A percentile compares a stretch with the other conserved stretches of the same genome.
phyloP scores from a whole-genome alignment of 1,284 basidiomycete species.

The Grifola frondosa region DNA sequence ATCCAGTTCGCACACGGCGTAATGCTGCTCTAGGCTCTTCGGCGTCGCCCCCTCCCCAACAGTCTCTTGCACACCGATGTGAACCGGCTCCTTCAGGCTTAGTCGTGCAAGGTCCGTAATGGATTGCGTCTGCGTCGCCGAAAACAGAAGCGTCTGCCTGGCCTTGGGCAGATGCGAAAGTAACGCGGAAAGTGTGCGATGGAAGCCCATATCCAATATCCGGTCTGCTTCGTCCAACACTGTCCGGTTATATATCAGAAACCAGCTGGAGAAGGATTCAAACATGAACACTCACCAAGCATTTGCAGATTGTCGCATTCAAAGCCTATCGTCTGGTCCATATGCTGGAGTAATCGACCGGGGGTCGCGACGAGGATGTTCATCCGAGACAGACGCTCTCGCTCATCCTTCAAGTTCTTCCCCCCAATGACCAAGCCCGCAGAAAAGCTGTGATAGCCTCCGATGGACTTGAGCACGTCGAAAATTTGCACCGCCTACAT shows the following conservation, averaged over 20 bases:
- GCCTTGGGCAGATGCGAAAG: conserved; percentile 83
- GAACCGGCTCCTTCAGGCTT: conserved; percentile 82
- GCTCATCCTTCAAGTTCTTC: conserved; percentile 93
- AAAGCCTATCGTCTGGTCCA: conserved; percentile 97
- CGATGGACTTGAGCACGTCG: conserved; percentile 90
- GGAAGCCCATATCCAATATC: conserved; percentile 95
- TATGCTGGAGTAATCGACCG: conserved; percentile 92
- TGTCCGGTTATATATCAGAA: conserved; percentile 37
- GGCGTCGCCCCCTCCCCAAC: conserved; percentile 48
- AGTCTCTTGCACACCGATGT: conserved; percentile 65
- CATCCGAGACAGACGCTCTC: conserved; percentile 87
- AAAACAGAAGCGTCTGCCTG: conserved; percentile 94
- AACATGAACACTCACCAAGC: conserved; percentile 59
- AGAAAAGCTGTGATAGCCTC: conserved; percentile 88
- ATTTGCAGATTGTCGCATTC: conserved; percentile 89
- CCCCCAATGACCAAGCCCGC: conserved; percentile 97
- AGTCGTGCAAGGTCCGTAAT: conserved; percentile 89
- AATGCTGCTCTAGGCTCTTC: conserved; percentile 86
- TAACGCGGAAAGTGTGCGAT: conserved; percentile 86
- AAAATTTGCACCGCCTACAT: conserved; percentile 96
- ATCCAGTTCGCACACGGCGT: conserved; percentile 82
- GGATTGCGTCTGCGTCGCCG: conserved; percentile 93
- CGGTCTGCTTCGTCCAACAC: conserved; percentile 97
- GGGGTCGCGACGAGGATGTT: conserved; percentile 98
- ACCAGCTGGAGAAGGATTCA: not conserved